Base-by-base conservation (phyloP, 306 rosid genomes). In the Lithocarpus polystachyus region DNA sequence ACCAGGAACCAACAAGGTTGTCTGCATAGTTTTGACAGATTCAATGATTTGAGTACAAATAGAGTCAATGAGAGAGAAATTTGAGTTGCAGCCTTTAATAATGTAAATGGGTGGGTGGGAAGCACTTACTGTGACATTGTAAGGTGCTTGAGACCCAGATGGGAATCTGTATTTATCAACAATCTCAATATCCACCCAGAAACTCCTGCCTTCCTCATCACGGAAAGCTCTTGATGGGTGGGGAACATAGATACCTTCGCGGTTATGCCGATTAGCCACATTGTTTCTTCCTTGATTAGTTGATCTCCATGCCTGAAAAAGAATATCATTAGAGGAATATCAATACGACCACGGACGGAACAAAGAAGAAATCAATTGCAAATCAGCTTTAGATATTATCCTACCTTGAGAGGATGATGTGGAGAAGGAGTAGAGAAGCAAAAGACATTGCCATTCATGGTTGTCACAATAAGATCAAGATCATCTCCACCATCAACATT, bases 401-500 rank as follows among this genome's bases (percentile, higher is more conserved):
- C 71, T 87, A 74, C 99, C 96, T 96, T 96, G 76, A 96, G 92
- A 53, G 99, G 98, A 77, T 93, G 99, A 82, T 96, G 93, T 22
- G 93, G 89, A 75, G 94, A 85, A 54, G 99, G 97, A 69, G 98
- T 88, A 53, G 98, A 91, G 90, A 96, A 96, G 87, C 99, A 96
- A 86, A 93, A 93, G 79, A 96, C 93, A 71, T 96, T 96, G 68
- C 99, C 99, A 68, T 96, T 96, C 99, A 96, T 96, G 77, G 99
- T 93, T 52, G 98, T 71, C 83, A 96, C 97, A 72, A 96, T 85
- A 73, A 96, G 89, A 89, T 96, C 99, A 78, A 96, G 94, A 86
- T 93, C 99, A 82, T 96, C 99, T 70, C 99, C 99, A 52, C 99
- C 99, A 82, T 96, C 99, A 83, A 96, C 94, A 88, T 93, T 96